Conservation (phyloP, 2,329 filamentous ascomycete genomes). For the Ophiostoma perfectum region DNA sequence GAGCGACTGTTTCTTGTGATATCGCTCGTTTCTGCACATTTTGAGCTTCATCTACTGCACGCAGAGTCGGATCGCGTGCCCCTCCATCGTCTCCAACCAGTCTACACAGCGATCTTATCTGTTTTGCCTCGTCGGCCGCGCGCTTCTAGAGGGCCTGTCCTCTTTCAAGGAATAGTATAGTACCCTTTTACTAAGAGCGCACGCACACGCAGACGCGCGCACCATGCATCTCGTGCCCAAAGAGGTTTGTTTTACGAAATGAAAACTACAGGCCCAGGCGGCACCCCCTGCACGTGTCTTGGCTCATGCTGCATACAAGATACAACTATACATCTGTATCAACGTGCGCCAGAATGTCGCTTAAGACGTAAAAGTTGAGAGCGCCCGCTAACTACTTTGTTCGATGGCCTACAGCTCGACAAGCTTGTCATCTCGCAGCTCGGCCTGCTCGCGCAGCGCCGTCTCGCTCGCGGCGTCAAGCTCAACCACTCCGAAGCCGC, state of each 20-base stretch:
- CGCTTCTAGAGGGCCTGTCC: neutral
- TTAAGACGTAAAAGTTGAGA: slow-evolving; percentile 4
- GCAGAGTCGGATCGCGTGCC: neutral
- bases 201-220: slow-evolving; percentile 2
- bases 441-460: slow-evolving; percentile 77
- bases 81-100: neutral
- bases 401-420: slow-evolving; percentile 61
- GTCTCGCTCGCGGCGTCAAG: slow-evolving; percentile 79
- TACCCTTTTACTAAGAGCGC: neutral
- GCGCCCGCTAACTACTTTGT: neutral
- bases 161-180: neutral
- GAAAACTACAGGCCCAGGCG: slow-evolving; percentile 6
- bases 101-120: neutral
- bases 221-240: slow-evolving; percentile 36
- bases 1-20: neutral
- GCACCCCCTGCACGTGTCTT: slow-evolving; percentile 4
- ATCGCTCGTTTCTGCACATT: slow-evolving; percentile 1
- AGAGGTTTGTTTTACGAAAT: slow-evolving; percentile 32
- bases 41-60: neutral
- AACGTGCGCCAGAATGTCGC: neutral
- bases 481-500: slow-evolving; percentile 87
- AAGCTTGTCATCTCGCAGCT: slow-evolving; percentile 92
- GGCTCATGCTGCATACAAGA: neutral
- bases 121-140: neutral
- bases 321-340: neutral